phyloP scores from a whole-genome alignment of 169 alveolate species.

The Condylostoma magnum region DNA sequence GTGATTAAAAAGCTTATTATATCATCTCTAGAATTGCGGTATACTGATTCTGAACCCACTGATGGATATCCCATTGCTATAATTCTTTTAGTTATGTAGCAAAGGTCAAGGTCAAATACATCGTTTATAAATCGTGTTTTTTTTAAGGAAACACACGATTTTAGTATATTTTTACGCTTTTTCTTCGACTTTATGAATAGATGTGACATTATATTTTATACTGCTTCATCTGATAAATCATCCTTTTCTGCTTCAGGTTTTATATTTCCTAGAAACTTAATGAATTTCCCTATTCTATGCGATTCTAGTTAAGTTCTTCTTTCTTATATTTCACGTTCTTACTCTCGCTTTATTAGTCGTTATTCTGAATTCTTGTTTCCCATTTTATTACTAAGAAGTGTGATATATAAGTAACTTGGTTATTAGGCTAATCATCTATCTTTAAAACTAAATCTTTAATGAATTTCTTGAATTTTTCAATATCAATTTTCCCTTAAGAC shows the following conservation, averaged over 20 bases:
- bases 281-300: slow-evolving; percentile 9
- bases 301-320: slow-evolving; percentile 1
- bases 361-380: too few relatives aligned
- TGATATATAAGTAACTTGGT: too few relatives aligned
- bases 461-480: too few relatives aligned
- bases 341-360: too few relatives aligned
- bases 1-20: slow-evolving; percentile 74
- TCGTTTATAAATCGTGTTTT: slow-evolving; percentile 68
- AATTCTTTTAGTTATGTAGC: slow-evolving; percentile 81
- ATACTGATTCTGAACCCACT: slow-evolving; percentile 74
- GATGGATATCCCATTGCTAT: slow-evolving; percentile 93
- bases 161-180: not conserved
- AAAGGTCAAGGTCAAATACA: slow-evolving; percentile 80
- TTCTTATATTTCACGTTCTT: slow-evolving; percentile 10
- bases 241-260: not conserved
- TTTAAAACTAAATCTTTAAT: too few relatives aligned
- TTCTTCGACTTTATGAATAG: not conserved
- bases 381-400: too few relatives aligned
- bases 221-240: slow-evolving; percentile 23
- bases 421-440: too few relatives aligned
- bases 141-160: slow-evolving; percentile 58
- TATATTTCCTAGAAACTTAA: not conserved
- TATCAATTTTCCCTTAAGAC: too few relatives aligned
- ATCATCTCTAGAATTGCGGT: slow-evolving; percentile 86
- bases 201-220: not conserved